phyloP scores from a whole-genome alignment of 2,329 filamentous ascomycete genomes.

The Colletotrichum costaricense region DNA sequence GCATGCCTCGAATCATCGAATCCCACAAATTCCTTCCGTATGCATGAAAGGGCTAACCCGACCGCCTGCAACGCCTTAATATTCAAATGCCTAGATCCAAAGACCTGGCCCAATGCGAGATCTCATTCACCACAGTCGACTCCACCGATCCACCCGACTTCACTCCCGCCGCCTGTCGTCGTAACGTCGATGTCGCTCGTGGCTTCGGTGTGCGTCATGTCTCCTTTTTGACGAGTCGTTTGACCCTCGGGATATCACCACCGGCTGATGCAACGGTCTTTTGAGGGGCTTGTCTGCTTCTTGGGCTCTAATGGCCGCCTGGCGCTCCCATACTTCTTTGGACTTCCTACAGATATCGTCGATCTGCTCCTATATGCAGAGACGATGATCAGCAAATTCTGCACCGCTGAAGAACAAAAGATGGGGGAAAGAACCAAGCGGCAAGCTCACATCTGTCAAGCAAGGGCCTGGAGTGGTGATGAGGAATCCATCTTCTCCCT shows the following conservation, averaged over 20 bases:
- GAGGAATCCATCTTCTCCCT: slow-evolving; percentile 72
- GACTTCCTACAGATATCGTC: slow-evolving; percentile 72
- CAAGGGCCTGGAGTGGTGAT: slow-evolving; percentile 69
- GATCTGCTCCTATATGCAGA: slow-evolving; percentile 65
- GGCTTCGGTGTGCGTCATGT: slow-evolving; percentile 46
- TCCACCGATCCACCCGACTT: slow-evolving; percentile 23
- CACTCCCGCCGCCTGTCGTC: slow-evolving; percentile 44
- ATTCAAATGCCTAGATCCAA: slow-evolving; percentile 18
- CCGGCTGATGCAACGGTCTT: slow-evolving; percentile 66
- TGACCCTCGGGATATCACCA: slow-evolving; percentile 59
- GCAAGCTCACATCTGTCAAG: slow-evolving; percentile 66
- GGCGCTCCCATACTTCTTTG: slow-evolving; percentile 67
- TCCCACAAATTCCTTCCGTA: slow-evolving; percentile 31
- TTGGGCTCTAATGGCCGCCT: slow-evolving; percentile 61
- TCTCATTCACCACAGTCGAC: slow-evolving; percentile 9
- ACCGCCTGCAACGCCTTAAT: slow-evolving; percentile 17
- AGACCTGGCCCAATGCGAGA: slow-evolving; percentile 32
- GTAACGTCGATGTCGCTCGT: slow-evolving; percentile 40
- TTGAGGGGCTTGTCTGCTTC: slow-evolving; percentile 63
- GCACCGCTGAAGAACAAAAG: slow-evolving; percentile 24
- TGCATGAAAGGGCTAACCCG: slow-evolving; percentile 22
- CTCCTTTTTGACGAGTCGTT: slow-evolving; percentile 48
- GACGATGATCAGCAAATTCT: slow-evolving; percentile 64
- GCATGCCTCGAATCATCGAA: slow-evolving; percentile 32
- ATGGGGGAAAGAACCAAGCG: neutral